Evolutionary conservation across 352 stramenopile species (phyloP).

Genomic region (Discostella stelligera): DNA sequence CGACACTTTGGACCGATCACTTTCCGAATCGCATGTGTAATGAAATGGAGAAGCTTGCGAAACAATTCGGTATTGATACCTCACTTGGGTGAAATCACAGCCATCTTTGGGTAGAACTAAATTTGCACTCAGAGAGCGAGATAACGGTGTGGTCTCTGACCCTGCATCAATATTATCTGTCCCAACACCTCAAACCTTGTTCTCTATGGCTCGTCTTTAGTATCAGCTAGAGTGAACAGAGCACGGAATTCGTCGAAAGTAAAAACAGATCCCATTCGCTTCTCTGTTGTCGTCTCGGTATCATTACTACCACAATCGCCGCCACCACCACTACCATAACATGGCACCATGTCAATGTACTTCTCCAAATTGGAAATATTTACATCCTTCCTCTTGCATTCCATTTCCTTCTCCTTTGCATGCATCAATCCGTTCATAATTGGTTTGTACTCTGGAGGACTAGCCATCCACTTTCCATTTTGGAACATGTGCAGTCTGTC

Average conservation of each 20-base stretch:
- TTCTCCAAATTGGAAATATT: conserved; percentile 39
- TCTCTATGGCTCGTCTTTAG: not conserved
- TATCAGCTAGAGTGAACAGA: conserved; percentile 1
- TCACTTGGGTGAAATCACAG: not conserved
- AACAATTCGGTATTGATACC: conserved; percentile 46
- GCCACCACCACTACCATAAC: not conserved
- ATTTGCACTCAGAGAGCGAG: too few relatives aligned
- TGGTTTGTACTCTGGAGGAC: conserved; percentile 59
- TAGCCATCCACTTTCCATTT: conserved; percentile 57
- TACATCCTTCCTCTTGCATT: not conserved
- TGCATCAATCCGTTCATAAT: conserved; percentile 50
- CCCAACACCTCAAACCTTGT: too few relatives aligned
- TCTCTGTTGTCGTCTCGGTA: not conserved
- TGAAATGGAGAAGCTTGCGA: conserved; percentile 62
- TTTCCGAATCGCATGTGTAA: conserved; percentile 74
- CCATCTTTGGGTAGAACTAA: too few relatives aligned
- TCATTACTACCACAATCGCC: not conserved
- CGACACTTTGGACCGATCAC: conserved; percentile 80
- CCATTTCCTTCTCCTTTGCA: not conserved
- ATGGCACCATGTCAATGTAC: conserved; percentile 37
- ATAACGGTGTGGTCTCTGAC: too few relatives aligned
- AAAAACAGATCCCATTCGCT: conserved; percentile 3
- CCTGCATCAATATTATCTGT: too few relatives aligned
- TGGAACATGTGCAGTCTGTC: conserved; percentile 78
- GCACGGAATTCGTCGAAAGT: conserved; percentile 16